phyloP scores from a whole-genome alignment of 2,329 filamentous ascomycete species.

The Hansfordia pulvinata region DNA sequence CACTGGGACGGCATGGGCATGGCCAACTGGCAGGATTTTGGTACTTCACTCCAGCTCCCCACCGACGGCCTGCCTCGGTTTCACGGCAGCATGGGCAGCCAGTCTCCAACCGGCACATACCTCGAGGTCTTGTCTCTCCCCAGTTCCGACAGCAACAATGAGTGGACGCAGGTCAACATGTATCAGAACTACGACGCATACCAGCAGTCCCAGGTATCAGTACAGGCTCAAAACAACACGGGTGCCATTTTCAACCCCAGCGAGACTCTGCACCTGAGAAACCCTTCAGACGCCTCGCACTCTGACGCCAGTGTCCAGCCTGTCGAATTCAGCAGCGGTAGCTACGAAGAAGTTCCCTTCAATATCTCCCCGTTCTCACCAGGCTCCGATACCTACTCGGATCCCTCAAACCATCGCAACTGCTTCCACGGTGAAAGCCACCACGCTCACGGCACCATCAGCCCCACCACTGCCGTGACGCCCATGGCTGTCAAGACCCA shows the following conservation, averaged over 20 bases:
- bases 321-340: constrained; percentile 52
- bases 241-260: constrained; percentile 88
- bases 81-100: constrained; percentile 36
- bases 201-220: constrained; percentile 29
- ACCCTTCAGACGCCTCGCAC: constrained; percentile 72
- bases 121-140: constrained; percentile 75
- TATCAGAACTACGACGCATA: constrained; percentile 59
- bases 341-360: constrained; percentile 70
- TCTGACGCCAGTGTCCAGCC: constrained; percentile 51
- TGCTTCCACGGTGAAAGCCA: constrained; percentile 45
- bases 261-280: constrained; percentile 79
- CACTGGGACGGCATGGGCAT: constrained; percentile 46
- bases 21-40: constrained; percentile 71
- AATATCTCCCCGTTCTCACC: constrained; percentile 73
- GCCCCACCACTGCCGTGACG: constrained; percentile 52
- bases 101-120: constrained; percentile 67
- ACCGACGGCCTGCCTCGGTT: constrained; percentile 27
- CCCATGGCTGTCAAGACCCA: constrained; percentile 57
- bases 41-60: constrained; percentile 39
- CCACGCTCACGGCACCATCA: constrained; percentile 43
- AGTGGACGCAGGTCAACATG: constrained; percentile 73
- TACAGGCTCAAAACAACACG: constrained; percentile 29
- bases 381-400: constrained; percentile 60
- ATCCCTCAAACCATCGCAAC: constrained; percentile 45
- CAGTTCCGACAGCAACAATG: constrained; percentile 70